phyloP scores from a whole-genome alignment of 1,139 yeast genomes.

The Candida glucosophila region DNA sequence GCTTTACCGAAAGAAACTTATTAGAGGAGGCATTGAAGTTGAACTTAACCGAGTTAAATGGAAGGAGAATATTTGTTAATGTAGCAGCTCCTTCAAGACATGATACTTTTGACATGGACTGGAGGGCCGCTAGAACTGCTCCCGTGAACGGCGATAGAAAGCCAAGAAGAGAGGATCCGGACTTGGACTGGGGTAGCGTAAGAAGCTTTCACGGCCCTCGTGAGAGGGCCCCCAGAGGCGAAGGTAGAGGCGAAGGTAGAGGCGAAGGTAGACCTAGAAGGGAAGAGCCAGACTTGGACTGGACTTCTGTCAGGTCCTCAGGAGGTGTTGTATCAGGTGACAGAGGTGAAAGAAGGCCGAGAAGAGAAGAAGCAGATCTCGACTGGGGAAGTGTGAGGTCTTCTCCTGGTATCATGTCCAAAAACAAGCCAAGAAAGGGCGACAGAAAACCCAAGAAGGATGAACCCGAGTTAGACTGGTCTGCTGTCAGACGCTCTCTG shows the following conservation, averaged over 20 bases:
- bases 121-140: slow-evolving; percentile 38
- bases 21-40: slow-evolving; percentile 65
- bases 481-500: slow-evolving; percentile 17
- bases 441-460: slow-evolving; percentile 33
- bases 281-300: slow-evolving; percentile 39
- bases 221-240: slow-evolving; percentile 13
- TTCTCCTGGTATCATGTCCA: slow-evolving; percentile 11
- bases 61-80: slow-evolving; percentile 71
- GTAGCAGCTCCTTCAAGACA: slow-evolving; percentile 83
- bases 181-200: slow-evolving; percentile 55
- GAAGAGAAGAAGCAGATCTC: slow-evolving; percentile 22
- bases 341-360: slow-evolving; percentile 15
- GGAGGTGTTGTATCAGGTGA: slow-evolving; percentile 23
- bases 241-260: slow-evolving; percentile 22
- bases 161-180: slow-evolving; percentile 41
- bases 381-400: slow-evolving; percentile 10
- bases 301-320: slow-evolving; percentile 24
- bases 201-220: slow-evolving; percentile 25
- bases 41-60: slow-evolving; percentile 56
- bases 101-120: slow-evolving; percentile 37
- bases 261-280: slow-evolving; percentile 31
- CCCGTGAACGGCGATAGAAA: slow-evolving; percentile 23
- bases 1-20: slow-evolving; percentile 56
- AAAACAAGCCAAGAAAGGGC: slow-evolving; percentile 23
- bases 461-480: slow-evolving; percentile 27